Base-by-base conservation (phyloP, 148 eudicot species). In the Spergularia marina region DNA sequence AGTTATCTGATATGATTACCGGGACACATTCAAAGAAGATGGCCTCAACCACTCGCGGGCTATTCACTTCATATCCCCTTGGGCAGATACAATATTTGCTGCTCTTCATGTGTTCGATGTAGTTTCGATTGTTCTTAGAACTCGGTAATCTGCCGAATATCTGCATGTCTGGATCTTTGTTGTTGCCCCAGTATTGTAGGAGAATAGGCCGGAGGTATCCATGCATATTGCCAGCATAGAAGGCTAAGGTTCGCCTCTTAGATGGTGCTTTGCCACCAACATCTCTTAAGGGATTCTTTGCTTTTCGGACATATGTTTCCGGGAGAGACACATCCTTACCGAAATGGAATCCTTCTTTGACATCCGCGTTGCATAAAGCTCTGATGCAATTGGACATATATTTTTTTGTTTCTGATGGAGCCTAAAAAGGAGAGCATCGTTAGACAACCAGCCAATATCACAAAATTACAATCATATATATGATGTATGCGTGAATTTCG, bases 271-370 rank as follows among this genome's bases (percentile, higher is more conserved):
- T 80, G 2, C 93, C 92, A 7, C 96, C 92, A 6, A 86, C 65
- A 4, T 77, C 83, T 70, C 82, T 71, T 34, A 83, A 25, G 36
- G 92, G 92, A 56, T 78, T 78, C 58, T 75, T 65, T 40, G 88
- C 75, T 25, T 82, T 86, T 20, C 82, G 82, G 39, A 91, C 83
- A 14, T 82, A 76, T 14, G 91, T 87, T 61, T 85, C 86, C 0
- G 92, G 96, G 66, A 91, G 89, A n/a, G 92, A 89, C 10, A 87
- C 84, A 49, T 91, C 96, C 66, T 84, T 89, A 6, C 96, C 91
- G 60, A 91, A 83, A 25, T 68, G 64, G 58, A 91, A 89, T 49
- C 90, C 87, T 76, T 83, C 82, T 76, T 82, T 83, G 59, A 86
- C 83, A 81, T 87, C 93, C 0, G 91, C 86, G 17, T 89, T 89